Evolutionary conservation across 1,284 basidiomycete genomes (phyloP).

Genomic region (Golubevia pallescens): DNA sequence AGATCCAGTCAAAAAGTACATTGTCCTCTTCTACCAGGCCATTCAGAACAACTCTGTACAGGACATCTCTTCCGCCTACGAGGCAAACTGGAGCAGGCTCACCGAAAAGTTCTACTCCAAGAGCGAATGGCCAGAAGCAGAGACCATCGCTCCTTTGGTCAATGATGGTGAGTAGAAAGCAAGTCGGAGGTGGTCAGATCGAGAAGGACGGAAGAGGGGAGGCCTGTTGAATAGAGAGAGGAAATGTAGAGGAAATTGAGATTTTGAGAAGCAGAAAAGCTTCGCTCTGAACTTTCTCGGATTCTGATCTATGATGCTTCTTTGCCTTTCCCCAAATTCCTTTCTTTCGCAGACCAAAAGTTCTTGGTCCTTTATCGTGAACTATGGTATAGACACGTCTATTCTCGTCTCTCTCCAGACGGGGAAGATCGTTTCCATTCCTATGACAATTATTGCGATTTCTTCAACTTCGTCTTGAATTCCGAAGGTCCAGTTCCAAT

Average conservation of each 20-base stretch:
- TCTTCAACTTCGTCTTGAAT: constrained; percentile 94
- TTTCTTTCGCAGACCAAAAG: constrained; percentile 47
- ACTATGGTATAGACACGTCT: constrained; percentile 88
- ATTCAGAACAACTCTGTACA: constrained; percentile 50
- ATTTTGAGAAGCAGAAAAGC: no score
- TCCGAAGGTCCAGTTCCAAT: constrained; percentile 90
- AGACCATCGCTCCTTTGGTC: constrained; percentile 90
- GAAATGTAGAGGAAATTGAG: no score
- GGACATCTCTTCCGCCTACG: constrained; percentile 88
- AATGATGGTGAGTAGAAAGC: constrained; percentile 85
- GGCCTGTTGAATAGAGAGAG: no score
- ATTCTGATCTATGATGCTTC: no score
- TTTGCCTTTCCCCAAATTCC: no score
- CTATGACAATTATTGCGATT: constrained; percentile 97
- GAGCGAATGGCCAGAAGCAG: constrained; percentile 96
- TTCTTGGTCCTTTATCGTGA: constrained; percentile 97
- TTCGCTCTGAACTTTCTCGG: no score
- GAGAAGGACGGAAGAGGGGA: no score
- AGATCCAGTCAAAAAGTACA: constrained; percentile 58
- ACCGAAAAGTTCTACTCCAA: constrained; percentile 94
- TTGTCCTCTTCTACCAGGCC: constrained; percentile 57
- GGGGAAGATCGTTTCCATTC: constrained; percentile 97
- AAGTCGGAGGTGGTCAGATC: no score
- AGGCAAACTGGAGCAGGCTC: constrained; percentile 93
- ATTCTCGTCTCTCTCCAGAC: constrained; percentile 91